Base-by-base conservation (phyloP, 2,329 filamentous ascomycete species). In the Cryphonectria nitschkei region DNA sequence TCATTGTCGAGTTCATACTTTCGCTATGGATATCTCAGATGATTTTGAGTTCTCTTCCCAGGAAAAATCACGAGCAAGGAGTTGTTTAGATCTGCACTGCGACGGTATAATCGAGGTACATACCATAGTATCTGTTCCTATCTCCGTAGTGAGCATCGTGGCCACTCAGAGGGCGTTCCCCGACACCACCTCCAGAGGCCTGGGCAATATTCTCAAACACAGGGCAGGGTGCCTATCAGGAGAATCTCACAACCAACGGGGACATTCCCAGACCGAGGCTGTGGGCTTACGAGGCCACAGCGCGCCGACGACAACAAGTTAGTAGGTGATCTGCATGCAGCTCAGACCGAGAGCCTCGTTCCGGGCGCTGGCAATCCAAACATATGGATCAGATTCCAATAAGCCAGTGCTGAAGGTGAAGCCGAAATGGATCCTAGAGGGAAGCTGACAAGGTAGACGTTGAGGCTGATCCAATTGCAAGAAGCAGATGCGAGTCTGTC, bases 201-300 rank as follows among this genome's bases (percentile, higher is more conserved):
- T 74, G 71, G 75, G 74, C 74, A 74, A 63, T 67, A 68, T 71
- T 67, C 74, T 75, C 73, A 75, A 76, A 76, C 74, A 75, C 71
- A 61, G 66, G 50, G 41, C 26, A 26, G 34, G 50, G 34, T 63
- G 67, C 50, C 65, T 64, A 29, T 74, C 69, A 58, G 70, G 46
- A 50, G 46, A 67, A 68, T 69, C 69, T 74, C 63, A 56, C 34
- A 26, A 26, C 56, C 67, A 26, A 22, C 54, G 34, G 41, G 37
- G 41, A 50, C 26, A 29, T 22, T 2, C 61, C 37, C 39, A 65
- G 41, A 43, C 37, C 34, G 41, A 29, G 41, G 14, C 29, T 11
- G 62, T 19, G 39, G 14, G 37, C 43, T 43, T 43, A 43, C 41
- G 62, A 34, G 43, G 43, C 39, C 41, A 52, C 41, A 50, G 13